Evolutionary conservation across 768 basidiomycete genomes (phyloP).

Genomic region (Clitopilus hobsonii): DNA sequence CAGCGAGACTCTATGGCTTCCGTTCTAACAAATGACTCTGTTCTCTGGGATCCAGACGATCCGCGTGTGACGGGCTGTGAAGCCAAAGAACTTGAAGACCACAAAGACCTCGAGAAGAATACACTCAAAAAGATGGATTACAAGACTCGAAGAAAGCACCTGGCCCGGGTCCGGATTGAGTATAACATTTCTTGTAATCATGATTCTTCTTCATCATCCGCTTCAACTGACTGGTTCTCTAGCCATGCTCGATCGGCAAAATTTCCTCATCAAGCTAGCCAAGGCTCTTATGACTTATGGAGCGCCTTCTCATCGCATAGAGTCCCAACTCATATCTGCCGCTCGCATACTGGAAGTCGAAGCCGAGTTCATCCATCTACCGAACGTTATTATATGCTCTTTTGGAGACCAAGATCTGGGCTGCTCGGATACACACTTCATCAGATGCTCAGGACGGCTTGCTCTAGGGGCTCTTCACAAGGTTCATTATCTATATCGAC

Average conservation of each 20-base stretch:
- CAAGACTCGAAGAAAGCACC: constrained; percentile 59
- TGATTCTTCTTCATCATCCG: not conserved
- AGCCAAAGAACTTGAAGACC: constrained; percentile 48
- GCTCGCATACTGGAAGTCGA: constrained; percentile 87
- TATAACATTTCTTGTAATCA: constrained; percentile 66
- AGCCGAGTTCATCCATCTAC: constrained; percentile 87
- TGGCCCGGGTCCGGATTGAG: constrained; percentile 61
- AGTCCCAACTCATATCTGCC: constrained; percentile 85
- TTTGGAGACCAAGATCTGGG: constrained; percentile 90
- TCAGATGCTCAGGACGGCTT: constrained; percentile 73
- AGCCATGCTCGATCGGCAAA: constrained; percentile 80
- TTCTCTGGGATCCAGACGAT: constrained; percentile 67
- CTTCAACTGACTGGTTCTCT: constrained; percentile 11
- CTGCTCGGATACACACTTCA: constrained; percentile 84
- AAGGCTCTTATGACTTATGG: constrained; percentile 88
- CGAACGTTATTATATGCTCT: constrained; percentile 77
- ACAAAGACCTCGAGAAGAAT: constrained; percentile 58
- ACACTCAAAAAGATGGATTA: constrained; percentile 64
- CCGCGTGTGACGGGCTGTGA: constrained; percentile 59
- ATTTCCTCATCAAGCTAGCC: constrained; percentile 83
- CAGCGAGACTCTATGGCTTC: constrained; percentile 44
- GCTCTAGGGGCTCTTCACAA: constrained; percentile 82
- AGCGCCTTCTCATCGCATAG: constrained; percentile 90
- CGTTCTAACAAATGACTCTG: constrained; percentile 35
- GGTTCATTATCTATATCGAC: constrained; percentile 80